Base-by-base conservation (phyloP, 139 green algal genomes). In the Picochlorum sp. region DNA sequence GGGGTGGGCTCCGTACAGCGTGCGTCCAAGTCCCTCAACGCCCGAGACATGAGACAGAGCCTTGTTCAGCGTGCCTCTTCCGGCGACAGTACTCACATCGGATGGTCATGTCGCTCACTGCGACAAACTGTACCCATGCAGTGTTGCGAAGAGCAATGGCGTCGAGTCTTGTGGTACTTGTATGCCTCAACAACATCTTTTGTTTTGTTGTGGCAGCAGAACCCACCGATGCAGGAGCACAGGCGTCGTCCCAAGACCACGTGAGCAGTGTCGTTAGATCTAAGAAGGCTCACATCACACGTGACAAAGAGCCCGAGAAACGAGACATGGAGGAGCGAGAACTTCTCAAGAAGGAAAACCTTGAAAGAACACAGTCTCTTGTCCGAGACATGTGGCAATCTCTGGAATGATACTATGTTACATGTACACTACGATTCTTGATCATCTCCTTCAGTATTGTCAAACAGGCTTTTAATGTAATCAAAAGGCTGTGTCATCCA, bases 381-480 rank as follows among this genome's bases (percentile, higher is more conserved):
- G 61, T 72, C 6, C 57, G 73, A 18, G 51, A 50, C 8, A 78
- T 75, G 65, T 78, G 72, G 72, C 72, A 78, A 65, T 56, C 49
- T 51, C 51, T 78, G 18, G 72, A 78, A 32, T 78, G 57, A 76
- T 18, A 41, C 28, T 41, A 11, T 45, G 58, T 65, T 30, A 56
- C n/a, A 56, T 20, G n/a, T 10, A 23, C 47, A 56, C 47, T 56
- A 23, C 10, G n/a, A 56, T 56, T 21, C 18, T 56, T 59, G 21
- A 20, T 34, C 6, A 13, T 34, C 20, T 10, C 6, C 10, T 34
- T 59, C 51, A n/a, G 15, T 30, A 7, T 59, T 34, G 23, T 59
- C 20, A 37, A 59, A 30, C 30, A 49, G 61, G n/a, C 15, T 58
- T 21, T 54, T 66, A 34, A 66, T 66, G 21, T 34, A 77, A 20